Percentiles rank a stretch among this genome's conserved stretches.
These are phyloP conservation scores for Quercus cerris DNA, from an alignment of 306 rosid species.

Conservation along the genomic window DNA sequence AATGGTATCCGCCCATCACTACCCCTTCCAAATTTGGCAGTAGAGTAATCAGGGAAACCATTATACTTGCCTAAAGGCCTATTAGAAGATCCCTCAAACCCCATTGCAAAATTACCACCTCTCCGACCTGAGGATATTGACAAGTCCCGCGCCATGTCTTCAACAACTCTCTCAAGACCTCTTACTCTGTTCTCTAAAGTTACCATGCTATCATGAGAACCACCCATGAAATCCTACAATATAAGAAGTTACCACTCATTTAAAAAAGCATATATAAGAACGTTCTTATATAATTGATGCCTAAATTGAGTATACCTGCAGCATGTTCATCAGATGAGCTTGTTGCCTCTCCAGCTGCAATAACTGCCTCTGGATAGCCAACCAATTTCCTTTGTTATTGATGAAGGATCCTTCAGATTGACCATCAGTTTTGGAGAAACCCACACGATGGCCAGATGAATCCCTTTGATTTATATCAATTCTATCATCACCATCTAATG, in stretches of 20 bases:
- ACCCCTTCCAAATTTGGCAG: conserved; percentile 73
- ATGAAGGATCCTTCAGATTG: conserved; percentile 76
- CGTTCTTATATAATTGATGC: background rate
- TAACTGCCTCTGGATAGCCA: conserved; percentile 91
- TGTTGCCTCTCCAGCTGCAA: conserved; percentile 95
- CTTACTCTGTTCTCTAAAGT: conserved; percentile 96
- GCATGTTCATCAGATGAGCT: conserved; percentile 94
- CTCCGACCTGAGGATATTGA: conserved; percentile 83
- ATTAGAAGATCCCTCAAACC: conserved; percentile 76
- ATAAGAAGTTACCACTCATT: conserved; percentile 15
- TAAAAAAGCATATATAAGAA: conserved; percentile 17
- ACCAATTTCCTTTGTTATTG: conserved; percentile 90
- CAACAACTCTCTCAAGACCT: conserved; percentile 97
- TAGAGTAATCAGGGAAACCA: conserved; percentile 70
- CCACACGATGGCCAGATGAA: conserved; percentile 59
- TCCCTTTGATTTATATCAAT: conserved; percentile 64
- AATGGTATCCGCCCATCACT: conserved; percentile 67
- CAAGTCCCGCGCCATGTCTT: conserved; percentile 91
- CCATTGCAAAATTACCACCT: conserved; percentile 60
- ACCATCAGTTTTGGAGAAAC: conserved; percentile 73
- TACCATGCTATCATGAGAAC: conserved; percentile 92
- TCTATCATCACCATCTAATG: conserved; percentile 53
- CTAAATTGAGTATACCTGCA: conserved; percentile 62
- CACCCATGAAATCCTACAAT: conserved; percentile 99
- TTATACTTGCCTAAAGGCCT: conserved; percentile 76